Conservation (phyloP, 129 eudicot genomes). For the Pulicaria dysenterica region DNA sequence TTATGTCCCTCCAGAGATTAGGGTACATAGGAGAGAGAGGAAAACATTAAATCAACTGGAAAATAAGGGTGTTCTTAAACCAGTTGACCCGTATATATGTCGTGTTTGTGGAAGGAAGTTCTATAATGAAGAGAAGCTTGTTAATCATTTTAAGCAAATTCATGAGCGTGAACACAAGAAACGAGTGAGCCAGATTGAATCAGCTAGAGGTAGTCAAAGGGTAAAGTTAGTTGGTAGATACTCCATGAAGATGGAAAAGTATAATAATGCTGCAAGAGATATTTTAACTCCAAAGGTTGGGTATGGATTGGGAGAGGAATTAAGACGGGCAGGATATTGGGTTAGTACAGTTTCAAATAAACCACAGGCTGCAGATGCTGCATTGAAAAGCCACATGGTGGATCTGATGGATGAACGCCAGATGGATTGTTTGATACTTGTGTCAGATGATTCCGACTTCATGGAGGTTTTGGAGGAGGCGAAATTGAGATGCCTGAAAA, state of each 20-base stretch:
- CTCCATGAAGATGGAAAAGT: slow-evolving; percentile 75
- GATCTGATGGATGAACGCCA: slow-evolving; percentile 71
- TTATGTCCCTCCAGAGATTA: slow-evolving; percentile 54
- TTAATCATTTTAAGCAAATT: slow-evolving; percentile 75
- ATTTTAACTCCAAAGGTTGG: slow-evolving; percentile 70
- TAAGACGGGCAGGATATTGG: slow-evolving; percentile 83
- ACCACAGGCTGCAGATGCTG: slow-evolving; percentile 70
- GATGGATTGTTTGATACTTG: slow-evolving; percentile 68
- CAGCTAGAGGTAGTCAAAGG: slow-evolving; percentile 69
- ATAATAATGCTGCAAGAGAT: slow-evolving; percentile 61
- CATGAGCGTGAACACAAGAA: slow-evolving; percentile 81
- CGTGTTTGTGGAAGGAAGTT: slow-evolving; percentile 80
- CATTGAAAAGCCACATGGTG: slow-evolving; percentile 59
- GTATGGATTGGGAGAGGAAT: slow-evolving; percentile 77
- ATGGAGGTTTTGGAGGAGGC: slow-evolving; percentile 72
- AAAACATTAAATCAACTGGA: slow-evolving; percentile 48
- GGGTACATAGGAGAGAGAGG: slow-evolving; percentile 49
- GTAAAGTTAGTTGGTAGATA: slow-evolving; percentile 60
- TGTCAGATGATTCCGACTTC: slow-evolving; percentile 82
- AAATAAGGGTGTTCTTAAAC: slow-evolving; percentile 56
- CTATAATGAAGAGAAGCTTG: slow-evolving; percentile 53
- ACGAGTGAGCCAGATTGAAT: slow-evolving; percentile 66
- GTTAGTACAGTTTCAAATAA: slow-evolving; percentile 64
- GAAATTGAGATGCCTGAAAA: slow-evolving; percentile 72
- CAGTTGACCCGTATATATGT: slow-evolving; percentile 57